A percentile compares a stretch with the other conserved stretches of the same genome.
phyloP scores from a whole-genome alignment of 257 asterid genomes.

The Penstemon davidsonii region DNA sequence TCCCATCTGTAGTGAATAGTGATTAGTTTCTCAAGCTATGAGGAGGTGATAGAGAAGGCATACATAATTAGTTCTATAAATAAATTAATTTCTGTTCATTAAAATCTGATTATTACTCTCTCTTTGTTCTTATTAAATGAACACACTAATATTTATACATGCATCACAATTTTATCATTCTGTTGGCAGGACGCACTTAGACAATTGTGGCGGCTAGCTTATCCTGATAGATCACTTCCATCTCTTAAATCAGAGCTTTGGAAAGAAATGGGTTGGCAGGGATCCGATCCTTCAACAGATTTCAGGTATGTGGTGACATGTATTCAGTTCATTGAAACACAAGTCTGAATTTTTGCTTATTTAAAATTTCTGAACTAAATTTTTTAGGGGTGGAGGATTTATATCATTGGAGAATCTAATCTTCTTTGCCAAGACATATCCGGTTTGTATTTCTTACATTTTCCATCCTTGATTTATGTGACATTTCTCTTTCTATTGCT shows the following conservation, averaged over 20 bases:
- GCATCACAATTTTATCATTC: constrained; percentile 15
- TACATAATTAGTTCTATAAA: not conserved
- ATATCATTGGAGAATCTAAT: constrained; percentile 91
- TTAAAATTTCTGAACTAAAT: constrained; percentile 19
- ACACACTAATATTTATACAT: not conserved
- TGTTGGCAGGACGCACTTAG: constrained; percentile 80
- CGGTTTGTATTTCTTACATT: constrained; percentile 59
- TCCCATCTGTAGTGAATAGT: too few species aligned
- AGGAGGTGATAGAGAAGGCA: too few species aligned
- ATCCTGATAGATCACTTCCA: constrained; percentile 78
- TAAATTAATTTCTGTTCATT: not conserved
- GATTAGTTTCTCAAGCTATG: too few species aligned
- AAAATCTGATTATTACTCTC: not conserved
- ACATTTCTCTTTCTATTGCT: not conserved
- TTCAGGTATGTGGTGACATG: constrained; percentile 61
- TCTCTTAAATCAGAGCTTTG: constrained; percentile 88
- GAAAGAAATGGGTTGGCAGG: constrained; percentile 99
- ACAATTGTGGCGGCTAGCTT: constrained; percentile 86
- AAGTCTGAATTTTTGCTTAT: constrained; percentile 14
- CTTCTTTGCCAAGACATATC: constrained; percentile 81
- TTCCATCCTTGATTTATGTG: constrained; percentile 10
- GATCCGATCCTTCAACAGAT: constrained; percentile 95
- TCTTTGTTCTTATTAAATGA: not conserved
- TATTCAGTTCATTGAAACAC: constrained; percentile 4
- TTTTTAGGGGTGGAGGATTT: constrained; percentile 93